Evolutionary conservation across 2,329 filamentous ascomycete genomes (phyloP).

Genomic region (Colletotrichum noveboracense): DNA sequence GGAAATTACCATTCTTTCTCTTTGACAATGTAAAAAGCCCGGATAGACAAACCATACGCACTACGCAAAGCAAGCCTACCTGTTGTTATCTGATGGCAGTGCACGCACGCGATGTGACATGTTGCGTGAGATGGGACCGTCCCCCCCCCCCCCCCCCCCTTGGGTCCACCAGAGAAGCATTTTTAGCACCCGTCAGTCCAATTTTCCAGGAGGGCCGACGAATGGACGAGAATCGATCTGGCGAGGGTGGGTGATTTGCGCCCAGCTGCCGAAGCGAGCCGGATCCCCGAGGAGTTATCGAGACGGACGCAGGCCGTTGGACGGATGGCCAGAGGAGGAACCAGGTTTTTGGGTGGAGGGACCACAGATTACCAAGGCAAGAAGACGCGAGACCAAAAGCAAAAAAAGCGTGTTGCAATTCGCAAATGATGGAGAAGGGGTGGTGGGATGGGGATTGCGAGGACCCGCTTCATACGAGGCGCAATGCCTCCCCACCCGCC

Average conservation of each 20-base stretch:
- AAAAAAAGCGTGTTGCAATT: neutral
- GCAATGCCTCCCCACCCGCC: neutral
- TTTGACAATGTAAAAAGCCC: neutral
- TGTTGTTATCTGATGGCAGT: neutral
- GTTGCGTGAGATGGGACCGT: neutral
- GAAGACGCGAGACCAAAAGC: neutral
- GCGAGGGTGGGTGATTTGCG: neutral
- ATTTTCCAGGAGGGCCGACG: neutral
- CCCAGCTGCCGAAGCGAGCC: neutral
- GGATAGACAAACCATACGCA: neutral
- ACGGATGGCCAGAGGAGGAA: neutral
- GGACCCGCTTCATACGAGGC: conserved; percentile 19
- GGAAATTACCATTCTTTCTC: neutral
- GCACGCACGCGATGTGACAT: neutral
- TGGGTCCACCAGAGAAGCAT: conserved; percentile 11
- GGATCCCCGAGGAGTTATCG: neutral
- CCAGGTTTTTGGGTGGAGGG: neutral
- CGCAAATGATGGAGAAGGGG: neutral
- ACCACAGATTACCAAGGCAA: conserved; percentile 1
- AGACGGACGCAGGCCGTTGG: neutral
- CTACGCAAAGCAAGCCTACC: neutral
- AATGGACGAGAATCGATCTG: neutral
- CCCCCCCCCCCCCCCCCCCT: too few relatives aligned
- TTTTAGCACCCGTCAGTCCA: conserved; percentile 2
- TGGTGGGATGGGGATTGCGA: neutral